These are phyloP conservation scores for Xanthoconium separans DNA, from an alignment of 1,284 basidiomycete genomes.

Conservation along the genomic window DNA sequence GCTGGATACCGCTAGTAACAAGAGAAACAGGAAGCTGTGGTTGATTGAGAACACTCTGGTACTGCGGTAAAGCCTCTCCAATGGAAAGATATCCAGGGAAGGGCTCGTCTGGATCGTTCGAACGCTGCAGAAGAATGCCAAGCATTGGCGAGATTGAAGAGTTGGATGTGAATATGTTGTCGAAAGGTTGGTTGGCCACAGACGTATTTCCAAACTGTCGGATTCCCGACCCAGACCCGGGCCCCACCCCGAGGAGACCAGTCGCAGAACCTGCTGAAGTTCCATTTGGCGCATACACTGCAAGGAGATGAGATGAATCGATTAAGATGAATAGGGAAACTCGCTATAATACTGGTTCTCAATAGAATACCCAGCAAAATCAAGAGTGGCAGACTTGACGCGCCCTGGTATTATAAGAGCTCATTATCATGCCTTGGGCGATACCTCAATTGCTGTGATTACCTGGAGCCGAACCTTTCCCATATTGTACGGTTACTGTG, in stretches of 20 bases:
- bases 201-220: constrained; percentile 7
- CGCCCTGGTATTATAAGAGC: constrained; percentile 35
- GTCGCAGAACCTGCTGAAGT: constrained; percentile 15
- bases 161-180: constrained; percentile 65
- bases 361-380: constrained; percentile 54
- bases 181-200: constrained; percentile 52
- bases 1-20: constrained; percentile 38
- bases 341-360: constrained; percentile 62
- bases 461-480: constrained; percentile 25
- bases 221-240: constrained; percentile 38
- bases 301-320: neutral
- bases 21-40: constrained; percentile 43
- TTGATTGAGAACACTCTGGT: constrained; percentile 39
- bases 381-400: constrained; percentile 51
- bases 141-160: constrained; percentile 54
- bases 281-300: neutral
- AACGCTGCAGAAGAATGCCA: constrained; percentile 51
- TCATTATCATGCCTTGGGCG: neutral
- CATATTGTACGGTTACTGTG: constrained; percentile 20
- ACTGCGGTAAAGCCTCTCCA: constrained; percentile 45
- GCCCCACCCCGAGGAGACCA: constrained; percentile 52
- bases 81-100: constrained; percentile 50
- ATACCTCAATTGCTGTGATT: neutral
- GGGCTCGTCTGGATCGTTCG: constrained; percentile 40
- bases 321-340: constrained; percentile 20